A percentile compares a stretch with the other conserved stretches of the same genome.
These are phyloP conservation scores for Dianthus caryophyllus DNA, from an alignment of 148 eudicot genomes.

Conservation along the genomic window DNA sequence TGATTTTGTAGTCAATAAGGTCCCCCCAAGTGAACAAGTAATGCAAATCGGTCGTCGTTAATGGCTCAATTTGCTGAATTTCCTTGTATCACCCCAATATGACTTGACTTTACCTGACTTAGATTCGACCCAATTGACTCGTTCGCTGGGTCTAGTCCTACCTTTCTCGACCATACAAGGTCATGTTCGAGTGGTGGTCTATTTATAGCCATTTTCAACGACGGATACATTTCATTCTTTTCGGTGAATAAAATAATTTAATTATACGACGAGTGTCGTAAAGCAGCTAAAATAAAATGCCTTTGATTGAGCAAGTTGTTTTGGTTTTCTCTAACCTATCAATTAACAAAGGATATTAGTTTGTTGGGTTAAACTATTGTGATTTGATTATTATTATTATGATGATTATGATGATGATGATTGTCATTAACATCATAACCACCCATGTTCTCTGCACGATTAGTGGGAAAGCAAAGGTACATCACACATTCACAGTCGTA, in stretches of 20 bases:
- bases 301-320: background rate
- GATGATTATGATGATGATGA: too few species aligned
- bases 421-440: slow-evolving; percentile 16
- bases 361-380: background rate
- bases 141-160: too few species aligned
- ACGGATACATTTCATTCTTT: too few species aligned
- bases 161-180: too few species aligned
- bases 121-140: too few species aligned
- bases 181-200: too few species aligned
- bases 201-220: too few species aligned
- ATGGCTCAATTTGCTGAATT: background rate
- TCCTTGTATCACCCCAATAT: background rate
- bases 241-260: too few species aligned
- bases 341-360: background rate
- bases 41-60: background rate
- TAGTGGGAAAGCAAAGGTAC: slow-evolving; percentile 13
- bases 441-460: slow-evolving; percentile 27
- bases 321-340: too few species aligned
- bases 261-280: too few species aligned
- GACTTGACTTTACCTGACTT: too few species aligned
- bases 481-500: slow-evolving; percentile 26
- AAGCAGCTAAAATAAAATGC: too few species aligned
- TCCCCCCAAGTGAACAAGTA: background rate
- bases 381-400: background rate
- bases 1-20: background rate